Percentiles rank a stretch among this genome's conserved stretches.
Evolutionary conservation across 805 yeast genomes (phyloP).

Genomic region (Priceomyces medius): DNA sequence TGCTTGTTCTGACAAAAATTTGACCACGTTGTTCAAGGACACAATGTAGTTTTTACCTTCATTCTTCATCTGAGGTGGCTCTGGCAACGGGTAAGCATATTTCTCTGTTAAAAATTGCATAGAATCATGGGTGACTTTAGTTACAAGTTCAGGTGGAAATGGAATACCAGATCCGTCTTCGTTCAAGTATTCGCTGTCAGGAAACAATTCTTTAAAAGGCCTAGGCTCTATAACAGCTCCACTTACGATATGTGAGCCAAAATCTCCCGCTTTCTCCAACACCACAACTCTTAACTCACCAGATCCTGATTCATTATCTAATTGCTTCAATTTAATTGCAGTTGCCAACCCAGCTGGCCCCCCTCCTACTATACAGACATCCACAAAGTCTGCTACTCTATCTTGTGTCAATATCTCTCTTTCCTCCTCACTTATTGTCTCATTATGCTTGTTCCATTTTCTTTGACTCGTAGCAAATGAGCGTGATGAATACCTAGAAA

Average conservation of each 20-base stretch:
- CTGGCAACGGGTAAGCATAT: constrained; percentile 72
- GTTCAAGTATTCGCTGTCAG: constrained; percentile 56
- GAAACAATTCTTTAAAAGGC: constrained; percentile 80
- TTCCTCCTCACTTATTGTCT: constrained; percentile 34
- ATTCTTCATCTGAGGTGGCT: constrained; percentile 89
- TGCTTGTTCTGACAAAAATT: constrained; percentile 81
- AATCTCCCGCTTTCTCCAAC: constrained; percentile 87
- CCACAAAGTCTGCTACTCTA: constrained; percentile 82
- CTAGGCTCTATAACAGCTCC: constrained; percentile 95
- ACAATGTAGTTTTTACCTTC: constrained; percentile 80
- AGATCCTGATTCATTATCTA: constrained; percentile 62
- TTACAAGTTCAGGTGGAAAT: constrained; percentile 72
- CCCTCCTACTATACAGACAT: constrained; percentile 95
- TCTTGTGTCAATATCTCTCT: constrained; percentile 53
- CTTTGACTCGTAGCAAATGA: constrained; percentile 2
- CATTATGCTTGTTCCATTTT: constrained; percentile 1
- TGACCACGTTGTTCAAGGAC: constrained; percentile 76
- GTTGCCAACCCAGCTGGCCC: constrained; percentile 98
- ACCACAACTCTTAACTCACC: constrained; percentile 83
- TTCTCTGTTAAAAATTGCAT: constrained; percentile 68
- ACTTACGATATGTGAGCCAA: constrained; percentile 89
- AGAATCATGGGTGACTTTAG: constrained; percentile 71
- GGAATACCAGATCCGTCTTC: constrained; percentile 62
- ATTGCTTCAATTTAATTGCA: constrained; percentile 83
- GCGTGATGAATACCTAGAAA: constrained; percentile 1